Evolutionary conservation across 192 early-diverging fungal species (phyloP), one percentile per base, ranked within the genome.

Genomic region (Dimargaris xerosporica): DNA sequence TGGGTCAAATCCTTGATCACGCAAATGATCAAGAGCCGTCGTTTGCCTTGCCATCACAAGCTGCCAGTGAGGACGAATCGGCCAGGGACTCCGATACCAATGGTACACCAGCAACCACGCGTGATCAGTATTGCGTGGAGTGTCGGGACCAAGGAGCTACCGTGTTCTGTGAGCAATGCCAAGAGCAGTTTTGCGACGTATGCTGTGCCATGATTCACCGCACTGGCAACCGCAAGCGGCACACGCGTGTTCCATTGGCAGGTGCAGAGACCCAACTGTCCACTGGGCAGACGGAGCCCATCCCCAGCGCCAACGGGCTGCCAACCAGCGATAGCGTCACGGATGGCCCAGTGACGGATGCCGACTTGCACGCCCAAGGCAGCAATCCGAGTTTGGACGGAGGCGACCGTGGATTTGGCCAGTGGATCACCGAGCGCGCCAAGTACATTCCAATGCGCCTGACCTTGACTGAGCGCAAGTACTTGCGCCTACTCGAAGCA

Each of bases 391-490:
- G 66, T 25, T 68, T 81, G 34, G 77, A 71, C 29, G 28, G 62
- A 13, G 63, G 68, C 30, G 77, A 39, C 7, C 34, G 34, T 5
- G 34, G 34, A 39, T 39, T 39, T 39, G 34, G 34, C 34, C 34
- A 7, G 34, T 96, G 89, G 89, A 83, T 93, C 65, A 71, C 78
- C 26, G 85, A 90, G 63, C 85, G 95, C 5, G 74, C 90, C 64
- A 93, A 93, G 75, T 96, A 80, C 69, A 99, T 98, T 69, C 96
- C 96, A 2, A 64, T 99, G 66, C 89, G 96, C 41, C 76, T 99
- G 65, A 85, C 84, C 25, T 70, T 90, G 52, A 77, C 87, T 31
- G 96, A 99, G 72, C 85, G 94, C 62, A 99, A 96, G 72, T 89
- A 79, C 50, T 71, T 99, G 58, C 80, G 96, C 34, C 81, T 99